A percentile compares a stretch with the other conserved stretches of the same genome.
phyloP scores from a whole-genome alignment of 179 eudicot species.

The Drosera spatulata region DNA sequence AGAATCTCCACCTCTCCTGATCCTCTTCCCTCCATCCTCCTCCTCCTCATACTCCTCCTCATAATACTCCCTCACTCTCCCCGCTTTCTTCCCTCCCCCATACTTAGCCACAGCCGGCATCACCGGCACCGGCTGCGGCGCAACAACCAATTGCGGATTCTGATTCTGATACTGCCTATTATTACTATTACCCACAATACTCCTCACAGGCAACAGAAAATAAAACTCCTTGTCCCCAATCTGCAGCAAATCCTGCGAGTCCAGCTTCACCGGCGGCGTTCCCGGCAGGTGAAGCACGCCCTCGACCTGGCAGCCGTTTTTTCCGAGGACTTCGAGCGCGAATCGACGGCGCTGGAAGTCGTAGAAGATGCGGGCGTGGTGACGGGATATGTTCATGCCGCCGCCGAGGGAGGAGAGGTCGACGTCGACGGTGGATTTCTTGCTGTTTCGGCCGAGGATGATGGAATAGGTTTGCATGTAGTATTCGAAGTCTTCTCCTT shows the following conservation, averaged over 20 bases:
- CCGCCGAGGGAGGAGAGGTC: slow-evolving; percentile 90
- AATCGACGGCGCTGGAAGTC: slow-evolving; percentile 46
- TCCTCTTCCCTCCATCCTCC: neutral
- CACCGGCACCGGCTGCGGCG: neutral
- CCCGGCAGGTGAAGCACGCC: slow-evolving; percentile 51
- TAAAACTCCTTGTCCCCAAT: slow-evolving; percentile 94
- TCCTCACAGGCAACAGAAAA: slow-evolving; percentile 60
- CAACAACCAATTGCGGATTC: neutral
- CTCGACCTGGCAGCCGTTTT: slow-evolving; percentile 89
- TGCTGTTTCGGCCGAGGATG: slow-evolving; percentile 72
- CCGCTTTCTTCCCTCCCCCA: slow-evolving; percentile 2
- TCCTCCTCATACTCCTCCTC: slow-evolving; percentile 6
- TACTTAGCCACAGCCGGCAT: neutral
- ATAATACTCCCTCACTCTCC: slow-evolving; percentile 1
- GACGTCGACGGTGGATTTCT: slow-evolving; percentile 87
- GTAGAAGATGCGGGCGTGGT: slow-evolving; percentile 85
- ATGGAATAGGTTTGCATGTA: slow-evolving; percentile 97
- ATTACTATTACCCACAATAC: slow-evolving; percentile 27
- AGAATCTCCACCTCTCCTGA: neutral
- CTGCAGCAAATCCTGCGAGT: slow-evolving; percentile 83
- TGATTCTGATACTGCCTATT: no score
- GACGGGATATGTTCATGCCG: slow-evolving; percentile 98
- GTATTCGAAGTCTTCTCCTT: slow-evolving; percentile 95
- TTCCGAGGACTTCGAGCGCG: slow-evolving; percentile 85
- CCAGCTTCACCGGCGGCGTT: slow-evolving; percentile 59